Percentiles rank a stretch among this genome's conserved stretches.
Evolutionary conservation across 176 grass and related monocot species (phyloP).

Genomic region (Microstegium vimineum): DNA sequence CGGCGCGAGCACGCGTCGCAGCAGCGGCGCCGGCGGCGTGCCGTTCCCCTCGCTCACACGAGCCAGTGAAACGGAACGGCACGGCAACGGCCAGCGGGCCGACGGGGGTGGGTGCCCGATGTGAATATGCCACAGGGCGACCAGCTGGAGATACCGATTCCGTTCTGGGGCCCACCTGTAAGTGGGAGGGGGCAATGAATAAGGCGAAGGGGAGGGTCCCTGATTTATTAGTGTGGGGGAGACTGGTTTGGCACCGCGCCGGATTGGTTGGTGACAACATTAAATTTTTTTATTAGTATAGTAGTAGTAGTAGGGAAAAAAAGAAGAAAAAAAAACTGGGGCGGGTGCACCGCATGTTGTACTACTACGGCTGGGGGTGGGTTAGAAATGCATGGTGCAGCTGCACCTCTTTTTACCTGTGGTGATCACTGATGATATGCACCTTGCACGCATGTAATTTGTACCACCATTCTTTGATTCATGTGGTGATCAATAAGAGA

Average conservation of each 20-base stretch:
- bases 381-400: neutral
- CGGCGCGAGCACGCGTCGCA: constrained; percentile 5
- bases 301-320: neutral
- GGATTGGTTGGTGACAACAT: neutral
- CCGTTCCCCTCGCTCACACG: neutral
- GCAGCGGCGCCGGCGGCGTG: neutral
- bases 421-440: neutral
- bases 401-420: neutral
- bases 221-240: neutral
- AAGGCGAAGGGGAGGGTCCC: neutral
- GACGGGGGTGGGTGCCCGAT: neutral
- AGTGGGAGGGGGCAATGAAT: neutral
- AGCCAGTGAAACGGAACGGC: neutral
- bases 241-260: constrained; percentile 16
- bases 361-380: neutral
- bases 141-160: constrained; percentile 13
- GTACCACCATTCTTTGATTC: neutral
- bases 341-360: neutral
- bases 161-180: neutral
- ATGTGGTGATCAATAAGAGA: neutral
- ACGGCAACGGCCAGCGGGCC: neutral
- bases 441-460: neutral
- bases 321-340: neutral
- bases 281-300: neutral
- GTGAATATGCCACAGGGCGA: constrained; percentile 18